Conservation (phyloP, 2,329 filamentous ascomycete genomes). For the Emergomyces africanus region DNA sequence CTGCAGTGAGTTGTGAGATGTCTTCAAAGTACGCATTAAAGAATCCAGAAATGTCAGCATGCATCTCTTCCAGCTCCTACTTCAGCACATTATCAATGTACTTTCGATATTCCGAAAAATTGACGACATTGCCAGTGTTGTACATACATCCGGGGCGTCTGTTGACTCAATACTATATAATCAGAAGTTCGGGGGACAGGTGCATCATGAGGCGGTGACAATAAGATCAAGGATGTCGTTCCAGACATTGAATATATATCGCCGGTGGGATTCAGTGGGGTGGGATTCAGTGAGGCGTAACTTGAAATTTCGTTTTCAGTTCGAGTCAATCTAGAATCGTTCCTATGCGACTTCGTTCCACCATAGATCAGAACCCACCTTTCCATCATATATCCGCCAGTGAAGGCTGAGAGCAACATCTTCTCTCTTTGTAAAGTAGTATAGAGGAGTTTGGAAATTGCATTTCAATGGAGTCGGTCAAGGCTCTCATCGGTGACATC, state of each 20-base stretch:
- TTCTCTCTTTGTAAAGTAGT: too few relatives aligned
- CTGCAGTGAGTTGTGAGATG: slow-evolving; percentile 9
- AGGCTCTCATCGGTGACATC: too few relatives aligned
- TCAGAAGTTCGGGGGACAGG: not conserved
- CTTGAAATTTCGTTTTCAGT: too few relatives aligned
- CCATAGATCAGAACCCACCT: too few relatives aligned
- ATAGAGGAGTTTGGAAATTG: too few relatives aligned
- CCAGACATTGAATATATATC: not conserved
- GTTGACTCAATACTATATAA: slow-evolving; percentile 5
- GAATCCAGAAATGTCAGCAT: slow-evolving; percentile 13
- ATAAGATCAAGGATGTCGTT: slow-evolving; percentile 3
- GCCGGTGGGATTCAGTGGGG: not conserved
- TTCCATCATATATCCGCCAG: too few relatives aligned
- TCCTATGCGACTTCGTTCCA: too few relatives aligned
- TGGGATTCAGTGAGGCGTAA: too few relatives aligned
- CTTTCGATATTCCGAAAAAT: slow-evolving; percentile 11
- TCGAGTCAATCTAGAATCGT: too few relatives aligned
- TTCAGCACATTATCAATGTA: slow-evolving; percentile 10
- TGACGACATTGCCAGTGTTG: slow-evolving; percentile 12
- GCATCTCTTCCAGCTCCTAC: slow-evolving; percentile 9
- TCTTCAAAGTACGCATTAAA: slow-evolving; percentile 13
- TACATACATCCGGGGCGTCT: slow-evolving; percentile 8
- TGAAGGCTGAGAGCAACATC: too few relatives aligned
- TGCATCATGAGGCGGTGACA: not conserved
- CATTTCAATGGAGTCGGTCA: too few relatives aligned